Percentiles rank a stretch among this genome's conserved stretches.
These are phyloP conservation scores for Clavariopsis aquatica DNA, from an alignment of 495 filamentous ascomycete genomes.

Conservation along the genomic window DNA sequence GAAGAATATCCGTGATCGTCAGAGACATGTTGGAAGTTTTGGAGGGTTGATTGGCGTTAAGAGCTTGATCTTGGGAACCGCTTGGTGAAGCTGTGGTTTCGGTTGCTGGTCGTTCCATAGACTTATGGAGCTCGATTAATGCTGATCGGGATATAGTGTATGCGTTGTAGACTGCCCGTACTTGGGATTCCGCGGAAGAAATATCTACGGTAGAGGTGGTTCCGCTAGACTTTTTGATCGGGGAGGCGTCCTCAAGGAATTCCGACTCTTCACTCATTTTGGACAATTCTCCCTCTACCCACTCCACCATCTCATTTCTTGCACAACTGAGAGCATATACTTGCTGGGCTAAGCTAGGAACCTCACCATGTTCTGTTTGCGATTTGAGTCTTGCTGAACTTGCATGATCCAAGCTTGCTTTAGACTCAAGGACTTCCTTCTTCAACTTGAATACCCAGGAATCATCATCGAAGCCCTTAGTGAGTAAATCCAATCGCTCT, in stretches of 20 bases:
- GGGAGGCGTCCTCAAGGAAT: conserved; percentile 27
- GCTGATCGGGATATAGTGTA: conserved; percentile 15
- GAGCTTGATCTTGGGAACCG: neutral
- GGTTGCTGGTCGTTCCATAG: conserved; percentile 9
- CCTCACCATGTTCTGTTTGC: neutral
- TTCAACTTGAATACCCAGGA: conserved; percentile 27
- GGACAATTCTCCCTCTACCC: conserved; percentile 44
- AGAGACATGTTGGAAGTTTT: neutral
- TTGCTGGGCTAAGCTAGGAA: conserved; percentile 23
- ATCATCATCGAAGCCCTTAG: conserved; percentile 3
- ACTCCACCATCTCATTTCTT: conserved; percentile 40
- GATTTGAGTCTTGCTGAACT: conserved; percentile 9
- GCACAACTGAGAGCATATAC: conserved; percentile 40
- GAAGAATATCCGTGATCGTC: conserved; percentile 10
- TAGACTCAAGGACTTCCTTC: conserved; percentile 34
- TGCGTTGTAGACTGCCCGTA: conserved; percentile 9
- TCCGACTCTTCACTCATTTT: conserved; percentile 39
- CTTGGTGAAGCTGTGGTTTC: neutral
- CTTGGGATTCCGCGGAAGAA: conserved; percentile 7
- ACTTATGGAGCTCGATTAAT: conserved; percentile 7
- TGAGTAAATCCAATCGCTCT: conserved; percentile 21
- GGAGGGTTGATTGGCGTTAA: neutral
- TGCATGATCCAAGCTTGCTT: conserved; percentile 25
- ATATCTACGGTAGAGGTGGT: neutral
- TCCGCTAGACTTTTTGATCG: conserved; percentile 16